phyloP scores from a whole-genome alignment of 2,329 filamentous ascomycete genomes.

The Alternaria brassicae region DNA sequence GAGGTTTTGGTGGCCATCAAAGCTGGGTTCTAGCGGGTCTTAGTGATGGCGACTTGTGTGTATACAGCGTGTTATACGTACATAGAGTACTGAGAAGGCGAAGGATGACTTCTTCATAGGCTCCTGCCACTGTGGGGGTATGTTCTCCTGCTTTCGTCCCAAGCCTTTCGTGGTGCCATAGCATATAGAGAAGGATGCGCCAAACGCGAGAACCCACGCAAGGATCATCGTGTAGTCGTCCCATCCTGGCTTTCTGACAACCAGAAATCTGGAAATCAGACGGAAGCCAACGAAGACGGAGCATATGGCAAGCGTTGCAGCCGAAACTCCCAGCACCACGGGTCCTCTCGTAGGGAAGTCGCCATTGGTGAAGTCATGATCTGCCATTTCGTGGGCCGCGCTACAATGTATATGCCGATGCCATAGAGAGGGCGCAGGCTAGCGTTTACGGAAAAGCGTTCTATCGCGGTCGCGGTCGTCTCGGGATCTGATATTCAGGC shows the following conservation, averaged over 20 bases:
- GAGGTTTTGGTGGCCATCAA: constrained; percentile 92
- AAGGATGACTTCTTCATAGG: constrained; percentile 66
- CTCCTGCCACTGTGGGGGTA: constrained; percentile 58
- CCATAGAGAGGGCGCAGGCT: constrained; percentile 6
- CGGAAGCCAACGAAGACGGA: constrained; percentile 78
- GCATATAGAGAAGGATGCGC: constrained; percentile 71
- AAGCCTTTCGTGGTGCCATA: constrained; percentile 70
- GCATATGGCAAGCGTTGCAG: constrained; percentile 71
- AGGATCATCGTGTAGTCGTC: constrained; percentile 84
- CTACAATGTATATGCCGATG: constrained; percentile 14
- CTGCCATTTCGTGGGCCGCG: constrained; percentile 37
- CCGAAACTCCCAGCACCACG: constrained; percentile 72
- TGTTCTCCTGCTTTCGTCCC: constrained; percentile 70
- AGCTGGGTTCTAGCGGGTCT: constrained; percentile 73
- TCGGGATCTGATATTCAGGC: constrained; percentile 24
- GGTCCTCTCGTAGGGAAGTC: constrained; percentile 40
- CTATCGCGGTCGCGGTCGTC: constrained; percentile 38
- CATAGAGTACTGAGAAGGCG: constrained; percentile 67
- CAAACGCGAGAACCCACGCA: constrained; percentile 77
- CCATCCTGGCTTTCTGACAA: constrained; percentile 74
- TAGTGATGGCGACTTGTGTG: constrained; percentile 15
- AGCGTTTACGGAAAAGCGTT: constrained; percentile 2
- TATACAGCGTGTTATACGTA: constrained; percentile 41
- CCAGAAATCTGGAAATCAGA: constrained; percentile 73
- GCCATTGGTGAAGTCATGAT: constrained; percentile 16